These are phyloP conservation scores for Neonectria magnoliae DNA, from an alignment of 2,329 filamentous ascomycete genomes.

Conservation along the genomic window DNA sequence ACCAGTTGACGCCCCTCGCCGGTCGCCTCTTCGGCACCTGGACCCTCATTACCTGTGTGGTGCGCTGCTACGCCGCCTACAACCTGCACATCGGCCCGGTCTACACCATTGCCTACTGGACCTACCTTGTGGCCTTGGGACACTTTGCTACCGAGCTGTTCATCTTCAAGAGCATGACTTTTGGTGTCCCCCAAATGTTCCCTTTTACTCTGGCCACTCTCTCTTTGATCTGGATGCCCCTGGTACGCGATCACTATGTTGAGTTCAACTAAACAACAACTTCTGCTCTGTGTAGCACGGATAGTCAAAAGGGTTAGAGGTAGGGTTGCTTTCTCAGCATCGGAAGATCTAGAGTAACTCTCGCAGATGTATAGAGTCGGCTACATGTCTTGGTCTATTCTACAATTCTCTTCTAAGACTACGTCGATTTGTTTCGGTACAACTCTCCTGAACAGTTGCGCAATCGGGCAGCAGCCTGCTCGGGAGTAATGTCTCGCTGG, in stretches of 20 bases:
- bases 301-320: background rate
- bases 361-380: background rate
- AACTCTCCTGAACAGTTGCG: constrained; percentile 81
- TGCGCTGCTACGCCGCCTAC: constrained; percentile 87
- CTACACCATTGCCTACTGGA: constrained; percentile 85
- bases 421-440: constrained; percentile 72
- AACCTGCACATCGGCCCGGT: constrained; percentile 76
- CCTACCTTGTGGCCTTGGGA: constrained; percentile 78
- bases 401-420: constrained; percentile 34
- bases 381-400: background rate
- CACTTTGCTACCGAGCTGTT: constrained; percentile 87
- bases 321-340: background rate
- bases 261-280: constrained; percentile 45
- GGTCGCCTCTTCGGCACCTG: constrained; percentile 88
- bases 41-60: constrained; percentile 80
- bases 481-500: constrained; percentile 97
- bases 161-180: constrained; percentile 78
- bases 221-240: constrained; percentile 69
- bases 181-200: constrained; percentile 65
- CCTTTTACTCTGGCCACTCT: constrained; percentile 63
- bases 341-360: background rate
- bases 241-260: constrained; percentile 78
- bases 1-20: constrained; percentile 78
- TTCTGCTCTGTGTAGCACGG: background rate
- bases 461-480: constrained; percentile 86